Conservation (phyloP, 306 rosid genomes). For the Cicer yamashitae region DNA sequence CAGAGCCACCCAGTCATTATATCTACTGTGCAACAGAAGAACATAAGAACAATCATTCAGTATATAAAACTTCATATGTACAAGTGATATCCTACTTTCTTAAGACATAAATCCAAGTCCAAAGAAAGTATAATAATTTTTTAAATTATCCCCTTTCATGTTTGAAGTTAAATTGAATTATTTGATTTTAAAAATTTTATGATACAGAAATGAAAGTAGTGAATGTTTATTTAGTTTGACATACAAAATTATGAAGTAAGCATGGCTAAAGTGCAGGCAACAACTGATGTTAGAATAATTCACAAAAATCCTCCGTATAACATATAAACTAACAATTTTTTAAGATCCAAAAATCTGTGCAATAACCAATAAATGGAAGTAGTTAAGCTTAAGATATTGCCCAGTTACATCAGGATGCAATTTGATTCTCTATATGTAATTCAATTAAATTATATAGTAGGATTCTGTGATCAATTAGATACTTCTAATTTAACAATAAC, state of each 20-base stretch:
- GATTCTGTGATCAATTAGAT: neutral
- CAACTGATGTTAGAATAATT: neutral
- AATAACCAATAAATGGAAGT: neutral
- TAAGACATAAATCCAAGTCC: neutral
- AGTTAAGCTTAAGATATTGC: neutral
- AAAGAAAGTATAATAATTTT: neutral
- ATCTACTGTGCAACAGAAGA: slow-evolving; percentile 9
- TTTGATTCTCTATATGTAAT: neutral
- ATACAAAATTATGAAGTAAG: neutral
- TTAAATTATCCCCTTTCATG: neutral
- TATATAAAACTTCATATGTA: neutral
- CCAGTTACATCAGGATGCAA: neutral
- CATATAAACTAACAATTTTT: neutral
- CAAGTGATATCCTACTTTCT: slow-evolving; percentile 3
- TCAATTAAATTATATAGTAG: neutral
- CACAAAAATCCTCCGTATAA: neutral
- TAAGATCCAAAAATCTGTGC: neutral
- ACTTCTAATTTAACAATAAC: no score
- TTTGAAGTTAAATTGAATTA: slow-evolving; percentile 10
- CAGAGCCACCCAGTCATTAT: slow-evolving; percentile 3
- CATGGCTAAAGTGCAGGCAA: neutral
- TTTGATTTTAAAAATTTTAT: slow-evolving; percentile 10
- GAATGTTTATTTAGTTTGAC: slow-evolving; percentile 13
- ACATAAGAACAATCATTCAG: neutral
- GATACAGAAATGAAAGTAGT: slow-evolving; percentile 7